These are phyloP conservation scores for Fusarium incarnatum DNA, from an alignment of 2,329 filamentous ascomycete genomes.

Conservation along the genomic window DNA sequence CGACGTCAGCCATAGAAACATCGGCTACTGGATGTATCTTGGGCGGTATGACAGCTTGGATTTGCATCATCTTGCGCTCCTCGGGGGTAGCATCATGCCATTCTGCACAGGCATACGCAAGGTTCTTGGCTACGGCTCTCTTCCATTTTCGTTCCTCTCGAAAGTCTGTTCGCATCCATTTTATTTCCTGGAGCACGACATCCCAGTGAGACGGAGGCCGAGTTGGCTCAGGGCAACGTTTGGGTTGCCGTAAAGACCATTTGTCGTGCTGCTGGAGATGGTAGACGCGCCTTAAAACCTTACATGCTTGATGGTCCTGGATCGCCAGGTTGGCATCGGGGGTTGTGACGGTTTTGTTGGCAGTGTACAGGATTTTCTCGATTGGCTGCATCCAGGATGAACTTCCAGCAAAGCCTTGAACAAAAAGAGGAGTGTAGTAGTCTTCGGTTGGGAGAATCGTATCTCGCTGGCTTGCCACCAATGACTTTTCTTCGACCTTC, in stretches of 20 bases:
- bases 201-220: slow-evolving; percentile 86
- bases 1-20: slow-evolving; percentile 52
- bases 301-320: slow-evolving; percentile 87
- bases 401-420: slow-evolving; percentile 67
- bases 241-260: slow-evolving; percentile 91
- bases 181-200: slow-evolving; percentile 88
- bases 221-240: slow-evolving; percentile 83
- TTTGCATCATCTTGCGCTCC: slow-evolving; percentile 74
- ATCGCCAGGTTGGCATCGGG: slow-evolving; percentile 85
- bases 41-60: slow-evolving; percentile 66
- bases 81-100: slow-evolving; percentile 76
- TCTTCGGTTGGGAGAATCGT: slow-evolving; percentile 65
- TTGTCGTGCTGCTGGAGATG: slow-evolving; percentile 90
- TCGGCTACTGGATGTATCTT: slow-evolving; percentile 48
- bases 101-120: slow-evolving; percentile 85
- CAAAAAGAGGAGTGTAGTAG: slow-evolving; percentile 72
- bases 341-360: slow-evolving; percentile 91
- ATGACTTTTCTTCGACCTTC: slow-evolving; percentile 60
- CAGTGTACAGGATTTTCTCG: slow-evolving; percentile 80
- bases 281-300: slow-evolving; percentile 87
- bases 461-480: slow-evolving; percentile 57
- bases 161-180: slow-evolving; percentile 98
- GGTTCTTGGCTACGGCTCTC: slow-evolving; percentile 78
- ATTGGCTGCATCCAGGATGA: slow-evolving; percentile 71
- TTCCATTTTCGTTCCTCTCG: slow-evolving; percentile 96